phyloP scores from a whole-genome alignment of 1,139 yeast species.

The Geotrichum restrictum region DNA sequence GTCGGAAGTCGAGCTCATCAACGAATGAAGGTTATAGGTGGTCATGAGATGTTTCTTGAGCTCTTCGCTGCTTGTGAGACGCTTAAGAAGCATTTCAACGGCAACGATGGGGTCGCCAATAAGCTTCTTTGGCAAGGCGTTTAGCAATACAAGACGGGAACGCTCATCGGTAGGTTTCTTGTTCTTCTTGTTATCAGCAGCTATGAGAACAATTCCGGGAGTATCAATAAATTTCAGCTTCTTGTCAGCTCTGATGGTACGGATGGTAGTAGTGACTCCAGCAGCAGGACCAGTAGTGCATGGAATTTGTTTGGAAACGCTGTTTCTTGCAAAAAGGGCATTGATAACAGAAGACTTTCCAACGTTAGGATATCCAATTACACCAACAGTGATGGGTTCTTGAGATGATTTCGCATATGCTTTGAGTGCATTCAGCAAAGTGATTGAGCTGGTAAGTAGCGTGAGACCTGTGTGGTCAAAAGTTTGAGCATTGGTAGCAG shows the following conservation, averaged over 20 bases:
- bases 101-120: conserved; percentile 82
- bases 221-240: conserved; percentile 86
- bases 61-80: conserved; percentile 53
- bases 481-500: conserved; percentile 58
- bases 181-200: conserved; percentile 47
- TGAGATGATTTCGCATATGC: conserved; percentile 80
- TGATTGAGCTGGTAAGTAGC: conserved; percentile 64
- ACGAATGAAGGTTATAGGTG: conserved; percentile 77
- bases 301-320: conserved; percentile 53
- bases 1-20: conserved; percentile 48
- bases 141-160: conserved; percentile 80
- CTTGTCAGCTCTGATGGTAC: conserved; percentile 88
- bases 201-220: conserved; percentile 97
- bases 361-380: conserved; percentile 91
- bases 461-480: conserved; percentile 72
- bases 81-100: conserved; percentile 68
- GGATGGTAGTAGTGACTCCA: conserved; percentile 86
- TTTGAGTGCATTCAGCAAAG: conserved; percentile 75
- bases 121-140: conserved; percentile 85
- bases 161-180: conserved; percentile 61
- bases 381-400: conserved; percentile 88
- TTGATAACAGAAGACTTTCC: conserved; percentile 97
- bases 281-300: conserved; percentile 98
- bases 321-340: conserved; percentile 47
- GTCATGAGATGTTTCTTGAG: conserved; percentile 72